These are phyloP conservation scores for Baudoinia panamericana DNA, from an alignment of 495 filamentous ascomycete genomes.

Conservation along the genomic window DNA sequence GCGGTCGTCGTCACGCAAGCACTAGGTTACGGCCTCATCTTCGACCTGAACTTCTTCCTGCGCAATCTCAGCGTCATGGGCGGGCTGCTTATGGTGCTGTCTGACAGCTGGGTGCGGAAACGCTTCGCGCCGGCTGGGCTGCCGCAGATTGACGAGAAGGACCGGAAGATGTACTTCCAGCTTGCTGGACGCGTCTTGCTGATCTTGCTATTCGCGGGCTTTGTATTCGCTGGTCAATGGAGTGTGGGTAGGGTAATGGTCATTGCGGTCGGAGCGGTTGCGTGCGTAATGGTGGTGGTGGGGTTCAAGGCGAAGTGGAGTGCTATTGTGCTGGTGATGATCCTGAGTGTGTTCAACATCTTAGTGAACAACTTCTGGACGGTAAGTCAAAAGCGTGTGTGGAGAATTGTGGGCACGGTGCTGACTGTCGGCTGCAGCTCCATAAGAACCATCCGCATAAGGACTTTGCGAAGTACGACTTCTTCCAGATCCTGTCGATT, in stretches of 20 bases:
- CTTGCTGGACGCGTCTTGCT: conserved; percentile 89
- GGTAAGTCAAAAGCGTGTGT: conserved; percentile 46
- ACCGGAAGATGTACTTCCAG: conserved; percentile 99
- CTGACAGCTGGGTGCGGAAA: conserved; percentile 96
- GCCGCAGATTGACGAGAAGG: conserved; percentile 91
- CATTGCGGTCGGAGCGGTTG: conserved; percentile 67
- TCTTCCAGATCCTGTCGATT: conserved; percentile 98
- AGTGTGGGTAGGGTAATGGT: conserved; percentile 72
- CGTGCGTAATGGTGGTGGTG: conserved; percentile 97
- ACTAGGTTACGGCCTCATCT: conserved; percentile 93
- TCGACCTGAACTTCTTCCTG: conserved; percentile 99
- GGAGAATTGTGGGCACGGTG: too few species aligned
- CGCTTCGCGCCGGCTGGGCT: conserved; percentile 90
- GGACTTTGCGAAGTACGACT: conserved; percentile 99
- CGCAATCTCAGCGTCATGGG: conserved; percentile 96
- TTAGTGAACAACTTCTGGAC: conserved; percentile 99
- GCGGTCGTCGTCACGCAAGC: conserved; percentile 91
- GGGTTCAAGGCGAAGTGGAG: conserved; percentile 99
- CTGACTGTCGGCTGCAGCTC: conserved; percentile 43
- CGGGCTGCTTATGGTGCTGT: conserved; percentile 92
- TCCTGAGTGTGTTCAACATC: conserved; percentile 91
- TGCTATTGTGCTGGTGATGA: conserved; percentile 81
- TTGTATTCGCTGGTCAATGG: conserved; percentile 92
- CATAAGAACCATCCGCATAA: conserved; percentile 97
- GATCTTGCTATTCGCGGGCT: conserved; percentile 93